phyloP scores from a whole-genome alignment of 495 filamentous ascomycete genomes.

The Schizothecium vesticola region DNA sequence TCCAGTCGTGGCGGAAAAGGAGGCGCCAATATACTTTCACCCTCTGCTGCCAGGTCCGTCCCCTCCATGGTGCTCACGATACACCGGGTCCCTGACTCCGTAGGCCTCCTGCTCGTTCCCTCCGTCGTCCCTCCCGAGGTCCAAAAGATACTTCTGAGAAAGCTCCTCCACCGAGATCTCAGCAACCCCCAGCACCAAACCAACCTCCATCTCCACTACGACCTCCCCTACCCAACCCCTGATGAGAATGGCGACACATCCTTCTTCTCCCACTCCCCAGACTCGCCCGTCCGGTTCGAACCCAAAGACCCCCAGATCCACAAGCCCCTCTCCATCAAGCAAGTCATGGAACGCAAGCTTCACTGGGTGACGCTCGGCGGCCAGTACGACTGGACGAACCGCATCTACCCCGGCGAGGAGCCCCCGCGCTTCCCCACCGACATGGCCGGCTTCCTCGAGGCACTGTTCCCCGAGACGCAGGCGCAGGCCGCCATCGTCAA shows the following conservation, averaged over 20 bases:
- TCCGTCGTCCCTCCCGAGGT: slow-evolving; percentile 60
- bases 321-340: slow-evolving; percentile 59
- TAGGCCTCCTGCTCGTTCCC: slow-evolving; percentile 73
- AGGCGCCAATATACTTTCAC: slow-evolving; percentile 33
- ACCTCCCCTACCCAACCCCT: slow-evolving; percentile 59
- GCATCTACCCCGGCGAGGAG: slow-evolving; percentile 61
- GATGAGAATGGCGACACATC: slow-evolving; percentile 25
- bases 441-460: slow-evolving; percentile 56
- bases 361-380: slow-evolving; percentile 92
- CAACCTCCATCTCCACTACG: slow-evolving; percentile 79
- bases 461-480: slow-evolving; percentile 63
- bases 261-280: slow-evolving; percentile 43
- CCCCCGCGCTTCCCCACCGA: slow-evolving; percentile 75
- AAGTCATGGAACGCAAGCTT: slow-evolving; percentile 67
- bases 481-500: slow-evolving; percentile 90
- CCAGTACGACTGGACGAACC: slow-evolving; percentile 90
- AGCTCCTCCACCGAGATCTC: slow-evolving; percentile 74
- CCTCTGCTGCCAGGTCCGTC: slow-evolving; percentile 36
- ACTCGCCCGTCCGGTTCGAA: slow-evolving; percentile 40
- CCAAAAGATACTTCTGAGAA: slow-evolving; percentile 61
- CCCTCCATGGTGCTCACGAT: neutral
- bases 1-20: slow-evolving; percentile 19
- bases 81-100: neutral
- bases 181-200: slow-evolving; percentile 69
- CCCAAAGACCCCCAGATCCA: slow-evolving; percentile 66